Conservation (phyloP, 1,139 yeast species). For the Nadsonia starkeyi-henricii region DNA sequence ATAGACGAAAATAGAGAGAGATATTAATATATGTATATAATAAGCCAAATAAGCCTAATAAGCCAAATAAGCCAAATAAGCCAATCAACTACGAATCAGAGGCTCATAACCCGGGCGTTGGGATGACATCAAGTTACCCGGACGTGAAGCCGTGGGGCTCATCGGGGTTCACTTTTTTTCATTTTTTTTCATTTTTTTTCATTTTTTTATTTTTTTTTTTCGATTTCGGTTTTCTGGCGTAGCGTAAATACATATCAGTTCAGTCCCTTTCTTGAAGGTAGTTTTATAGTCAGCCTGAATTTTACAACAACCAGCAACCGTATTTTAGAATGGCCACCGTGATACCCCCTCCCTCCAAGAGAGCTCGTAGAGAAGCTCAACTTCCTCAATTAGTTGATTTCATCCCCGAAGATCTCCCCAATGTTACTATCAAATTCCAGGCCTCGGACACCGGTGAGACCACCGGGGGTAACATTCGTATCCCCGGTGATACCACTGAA, state of each 20-base stretch:
- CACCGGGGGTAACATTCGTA: constrained; percentile 74
- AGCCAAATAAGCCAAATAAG: too few relatives aligned
- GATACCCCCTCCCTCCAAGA: constrained; percentile 87
- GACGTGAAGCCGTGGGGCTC: too few relatives aligned
- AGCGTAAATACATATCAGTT: too few relatives aligned
- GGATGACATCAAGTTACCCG: too few relatives aligned
- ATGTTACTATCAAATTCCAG: constrained; percentile 77
- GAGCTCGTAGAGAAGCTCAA: constrained; percentile 75
- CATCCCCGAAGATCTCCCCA: constrained; percentile 68
- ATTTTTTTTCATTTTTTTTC: neutral
- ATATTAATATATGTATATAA: too few relatives aligned
- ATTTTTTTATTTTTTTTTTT: neutral
- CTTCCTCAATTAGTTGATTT: constrained; percentile 61
- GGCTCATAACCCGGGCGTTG: too few relatives aligned
- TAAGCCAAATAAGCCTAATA: too few relatives aligned
- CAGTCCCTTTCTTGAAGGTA: too few relatives aligned
- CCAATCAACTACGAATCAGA: too few relatives aligned
- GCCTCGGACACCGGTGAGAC: constrained; percentile 91
- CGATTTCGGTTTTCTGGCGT: neutral
- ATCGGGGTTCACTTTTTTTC: too few relatives aligned
- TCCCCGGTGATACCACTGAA: constrained; percentile 81
- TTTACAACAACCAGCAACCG: neutral
- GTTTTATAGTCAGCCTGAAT: too few relatives aligned
- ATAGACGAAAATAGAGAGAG: too few relatives aligned
- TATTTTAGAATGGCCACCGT: constrained; percentile 63